Base-by-base conservation (phyloP, 2,329 filamentous ascomycete species). In the Neophaeococcomyces aloes region DNA sequence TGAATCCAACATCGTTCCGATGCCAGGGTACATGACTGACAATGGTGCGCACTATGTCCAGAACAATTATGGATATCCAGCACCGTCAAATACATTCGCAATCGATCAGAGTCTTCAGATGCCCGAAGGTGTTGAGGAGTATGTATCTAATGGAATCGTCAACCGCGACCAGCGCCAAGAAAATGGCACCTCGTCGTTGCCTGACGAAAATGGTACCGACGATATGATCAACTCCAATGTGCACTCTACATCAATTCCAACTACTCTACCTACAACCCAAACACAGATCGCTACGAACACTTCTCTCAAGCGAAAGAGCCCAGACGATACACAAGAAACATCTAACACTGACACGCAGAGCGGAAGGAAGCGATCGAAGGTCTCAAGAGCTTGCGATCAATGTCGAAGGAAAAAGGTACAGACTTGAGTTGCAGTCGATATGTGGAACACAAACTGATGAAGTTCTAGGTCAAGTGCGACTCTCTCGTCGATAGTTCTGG, bases 361-460 rank as follows among this genome's bases (percentile, higher is more conserved):
- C 10, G 23, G 23, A 27, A 71, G 81, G 49, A 91, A 91, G 61
- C 73, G 86, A 47, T 84, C 82, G 4, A 94, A 94, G 61, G 86
- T 91, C 4, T 93, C 86, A 8, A 75, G 86, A 29, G 87, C 86
- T 2, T 94, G 86, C 56, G 86, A 94, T 58, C 86, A 93, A 59
- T 94, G 86, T 59, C 75, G 87, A 33, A 76, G 86, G 44, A 93
- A 93, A 64, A 93, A 89, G 68, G 71, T 74, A 59, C 40, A 52
- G n/a, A 47, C 29, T 21, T 21, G 30, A 17, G n/a, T n/a, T 25
- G 38, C 7, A 7, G 14, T 14, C 10, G 5, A 15, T 10, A 10
- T 5, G 15, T 11, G 35, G 3, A 34, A 18, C 32, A 42, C 36
- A 37, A 18, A 49, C 40, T 40, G 14, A 49, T 48, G 41, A 43